A percentile compares a stretch with the other conserved stretches of the same genome.
These are phyloP conservation scores for Heliosperma pusillum DNA, from an alignment of 148 eudicot species.

Conservation along the genomic window DNA sequence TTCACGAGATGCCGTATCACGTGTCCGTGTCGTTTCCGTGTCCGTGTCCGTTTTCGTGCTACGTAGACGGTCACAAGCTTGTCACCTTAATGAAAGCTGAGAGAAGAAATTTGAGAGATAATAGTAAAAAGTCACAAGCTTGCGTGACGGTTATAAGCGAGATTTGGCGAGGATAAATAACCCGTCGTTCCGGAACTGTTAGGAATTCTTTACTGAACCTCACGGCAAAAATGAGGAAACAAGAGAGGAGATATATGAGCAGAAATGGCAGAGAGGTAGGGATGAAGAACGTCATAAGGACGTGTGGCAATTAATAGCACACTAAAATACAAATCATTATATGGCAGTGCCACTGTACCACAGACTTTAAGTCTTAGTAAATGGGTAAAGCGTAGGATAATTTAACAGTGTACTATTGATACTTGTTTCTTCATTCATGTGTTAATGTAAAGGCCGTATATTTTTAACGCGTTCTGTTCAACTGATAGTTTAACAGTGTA, in stretches of 20 bases:
- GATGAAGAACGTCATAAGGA: slow-evolving; percentile 5
- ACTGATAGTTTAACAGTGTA: no score
- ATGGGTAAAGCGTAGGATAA: slow-evolving; percentile 1
- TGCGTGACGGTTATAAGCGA: no score
- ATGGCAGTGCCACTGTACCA: neutral
- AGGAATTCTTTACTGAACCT: neutral
- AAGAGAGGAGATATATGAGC: neutral
- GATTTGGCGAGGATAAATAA: no score
- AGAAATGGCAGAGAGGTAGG: slow-evolving; percentile 3
- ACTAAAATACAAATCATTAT: slow-evolving; percentile 9
- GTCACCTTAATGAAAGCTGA: no score
- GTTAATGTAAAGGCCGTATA: neutral
- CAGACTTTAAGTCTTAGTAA: slow-evolving; percentile 1
- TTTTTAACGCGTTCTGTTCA: neutral
- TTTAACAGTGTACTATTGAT: neutral
- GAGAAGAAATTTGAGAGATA: no score
- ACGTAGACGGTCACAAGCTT: no score
- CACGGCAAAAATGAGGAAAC: neutral
- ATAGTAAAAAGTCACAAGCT: no score
- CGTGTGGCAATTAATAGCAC: slow-evolving; percentile 9
- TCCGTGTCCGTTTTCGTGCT: no score
- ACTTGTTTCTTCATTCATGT: neutral
- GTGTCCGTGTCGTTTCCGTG: no score
- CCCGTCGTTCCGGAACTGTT: neutral
- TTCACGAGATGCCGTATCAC: no score